phyloP scores from a whole-genome alignment of 768 basidiomycete genomes.

The Kwoniella pini region DNA sequence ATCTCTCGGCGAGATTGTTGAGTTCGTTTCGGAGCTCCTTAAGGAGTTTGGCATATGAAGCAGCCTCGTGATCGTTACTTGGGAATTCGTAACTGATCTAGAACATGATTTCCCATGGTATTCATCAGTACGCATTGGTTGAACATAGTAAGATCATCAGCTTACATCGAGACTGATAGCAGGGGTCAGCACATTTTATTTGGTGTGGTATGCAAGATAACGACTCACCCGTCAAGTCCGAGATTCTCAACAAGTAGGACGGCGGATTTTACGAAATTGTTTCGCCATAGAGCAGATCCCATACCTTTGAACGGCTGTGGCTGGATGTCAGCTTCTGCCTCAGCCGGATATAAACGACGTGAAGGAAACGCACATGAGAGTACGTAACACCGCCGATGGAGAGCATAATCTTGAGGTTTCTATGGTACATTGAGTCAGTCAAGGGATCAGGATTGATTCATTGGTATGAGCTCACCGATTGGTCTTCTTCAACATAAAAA shows the following conservation, averaged over 20 bases:
- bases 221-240: conserved; percentile 72
- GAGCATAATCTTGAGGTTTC: conserved; percentile 63
- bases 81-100: conserved; percentile 81
- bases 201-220: neutral
- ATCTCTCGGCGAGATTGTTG: conserved; percentile 70
- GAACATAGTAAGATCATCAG: too few species aligned
- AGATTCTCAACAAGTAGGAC: conserved; percentile 82
- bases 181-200: neutral
- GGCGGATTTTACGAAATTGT: conserved; percentile 74
- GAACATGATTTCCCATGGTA: neutral
- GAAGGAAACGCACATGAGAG: conserved; percentile 17
- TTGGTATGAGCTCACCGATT: conserved; percentile 59
- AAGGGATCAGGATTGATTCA: neutral
- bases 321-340: neutral
- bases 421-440: conserved; percentile 49
- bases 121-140: too few species aligned
- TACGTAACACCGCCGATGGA: conserved; percentile 82
- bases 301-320: conserved; percentile 75
- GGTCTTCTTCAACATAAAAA: conserved; percentile 84
- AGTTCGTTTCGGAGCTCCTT: conserved; percentile 71
- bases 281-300: conserved; percentile 63
- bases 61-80: conserved; percentile 70
- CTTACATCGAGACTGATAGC: conserved; percentile 21
- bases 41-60: conserved; percentile 79
- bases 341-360: neutral